A percentile compares a stretch with the other conserved stretches of the same genome.
Evolutionary conservation across 345 rosid genomes (phyloP).

Genomic region (Murraya paniculata): DNA sequence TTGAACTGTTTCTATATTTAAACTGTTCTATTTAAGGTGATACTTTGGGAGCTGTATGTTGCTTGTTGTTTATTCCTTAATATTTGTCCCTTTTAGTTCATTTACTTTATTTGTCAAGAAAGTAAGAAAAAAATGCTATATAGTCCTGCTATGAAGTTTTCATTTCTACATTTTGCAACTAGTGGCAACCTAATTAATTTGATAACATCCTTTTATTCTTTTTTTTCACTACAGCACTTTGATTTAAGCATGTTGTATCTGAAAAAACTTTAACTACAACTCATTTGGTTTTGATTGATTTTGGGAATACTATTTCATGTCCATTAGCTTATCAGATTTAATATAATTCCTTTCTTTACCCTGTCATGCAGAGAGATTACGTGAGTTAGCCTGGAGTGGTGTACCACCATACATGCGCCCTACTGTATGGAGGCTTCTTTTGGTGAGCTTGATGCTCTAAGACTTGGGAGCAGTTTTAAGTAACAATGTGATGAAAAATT

Average conservation of each 20-base stretch:
- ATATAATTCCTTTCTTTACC: neutral
- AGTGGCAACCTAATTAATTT: neutral
- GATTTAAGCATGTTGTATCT: too few species aligned
- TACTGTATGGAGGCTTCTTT: constrained; percentile 86
- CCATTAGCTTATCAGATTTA: neutral
- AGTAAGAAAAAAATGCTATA: neutral
- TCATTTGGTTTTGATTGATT: neutral
- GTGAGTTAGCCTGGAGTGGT: constrained; percentile 97
- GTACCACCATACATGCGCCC: constrained; percentile 93
- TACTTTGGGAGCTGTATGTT: neutral
- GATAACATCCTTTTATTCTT: neutral
- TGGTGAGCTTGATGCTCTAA: constrained; percentile 54
- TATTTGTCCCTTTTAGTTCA: neutral
- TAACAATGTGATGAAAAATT: neutral
- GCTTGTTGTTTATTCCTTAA: neutral
- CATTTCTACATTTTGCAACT: neutral
- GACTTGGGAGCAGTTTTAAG: constrained; percentile 13
- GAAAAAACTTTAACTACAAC: neutral
- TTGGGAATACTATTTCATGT: neutral
- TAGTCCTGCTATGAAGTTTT: neutral
- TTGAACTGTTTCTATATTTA: neutral
- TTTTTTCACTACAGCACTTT: neutral
- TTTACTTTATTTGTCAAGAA: neutral
- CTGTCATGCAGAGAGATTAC: constrained; percentile 63
- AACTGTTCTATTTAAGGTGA: neutral